Base-by-base conservation (phyloP, 202 grass and related monocot species). In the Carex arenaria region DNA sequence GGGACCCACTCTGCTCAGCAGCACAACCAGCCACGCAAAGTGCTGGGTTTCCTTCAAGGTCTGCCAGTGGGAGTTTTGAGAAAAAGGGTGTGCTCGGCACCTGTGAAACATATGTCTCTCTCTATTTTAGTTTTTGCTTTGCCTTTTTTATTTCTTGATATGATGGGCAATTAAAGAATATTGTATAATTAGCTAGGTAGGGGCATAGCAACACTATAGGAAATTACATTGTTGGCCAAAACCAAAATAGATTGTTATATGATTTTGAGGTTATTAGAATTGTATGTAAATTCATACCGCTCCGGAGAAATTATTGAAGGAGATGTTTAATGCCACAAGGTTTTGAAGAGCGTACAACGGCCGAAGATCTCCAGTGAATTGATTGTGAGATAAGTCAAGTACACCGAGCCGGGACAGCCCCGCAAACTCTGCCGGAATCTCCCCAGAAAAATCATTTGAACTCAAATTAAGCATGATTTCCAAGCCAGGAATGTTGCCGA, bases 371-470 rank as follows among this genome's bases (percentile, higher is more conserved):
- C 90, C 94, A 14, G 89, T 84, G 6, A 97, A 87, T 36, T 72
- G 72, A 85, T 97, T 97, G 89, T 91, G 94, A 32, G 94, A 97
- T 43, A 97, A 86, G 69, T 97, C 94, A 54, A 97, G 92, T 20
- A 86, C 85, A 31, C 92, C 89, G 15, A 97, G 90, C 14, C 89
- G 80, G 4, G 55, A 77, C 4, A 97, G 84, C 19, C 85, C 87
- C 0, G 88, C 43, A 80, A 97, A 94, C 69, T 91, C 90, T 61
- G 83, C 74, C 7, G 94, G 94, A 22, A 97, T 93, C 1, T 79
- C 15, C 5, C 94, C 90, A 9, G 87, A 90, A 26, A 97, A 40
- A 13, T 57, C 67, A 56, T 97, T 97, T 59, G 87, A 94, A 86
- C 94, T 97, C 20, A 97, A 86, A 43, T 97, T 97, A 14, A 97